Conservation (phyloP, 352 stramenopile species). For the Globisporangium apiculatum region DNA sequence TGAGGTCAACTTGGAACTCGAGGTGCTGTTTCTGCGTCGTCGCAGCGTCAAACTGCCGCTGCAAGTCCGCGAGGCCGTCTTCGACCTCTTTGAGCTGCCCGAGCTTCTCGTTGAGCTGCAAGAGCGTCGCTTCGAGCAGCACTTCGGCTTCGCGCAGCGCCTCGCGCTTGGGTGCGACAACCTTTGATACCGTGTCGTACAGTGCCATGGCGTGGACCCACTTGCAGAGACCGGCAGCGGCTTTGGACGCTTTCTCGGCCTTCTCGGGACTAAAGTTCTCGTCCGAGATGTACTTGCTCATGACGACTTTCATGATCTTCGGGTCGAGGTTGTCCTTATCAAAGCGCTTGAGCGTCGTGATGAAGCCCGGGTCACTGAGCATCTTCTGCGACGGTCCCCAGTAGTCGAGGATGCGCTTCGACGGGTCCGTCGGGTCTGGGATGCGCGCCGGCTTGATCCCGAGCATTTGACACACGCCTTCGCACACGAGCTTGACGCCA, state of each 20-base stretch:
- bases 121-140: constrained; percentile 85
- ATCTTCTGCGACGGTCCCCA: constrained; percentile 93
- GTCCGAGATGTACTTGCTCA: constrained; percentile 87
- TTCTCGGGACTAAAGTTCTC: constrained; percentile 90
- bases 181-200: constrained; percentile 92
- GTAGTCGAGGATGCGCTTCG: constrained; percentile 93
- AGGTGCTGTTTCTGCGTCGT: constrained; percentile 90
- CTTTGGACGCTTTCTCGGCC: constrained; percentile 90
- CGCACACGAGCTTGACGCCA: constrained; percentile 91
- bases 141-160: constrained; percentile 78
- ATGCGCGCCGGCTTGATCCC: constrained; percentile 90
- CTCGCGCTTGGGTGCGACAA: constrained; percentile 91
- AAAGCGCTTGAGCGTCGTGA: constrained; percentile 89
- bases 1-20: constrained; percentile 90
- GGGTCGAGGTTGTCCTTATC: constrained; percentile 86
- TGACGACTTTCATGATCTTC: constrained; percentile 87
- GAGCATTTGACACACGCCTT: constrained; percentile 93
- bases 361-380: constrained; percentile 89
- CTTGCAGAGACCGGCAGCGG: constrained; percentile 89
- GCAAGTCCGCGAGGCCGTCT: constrained; percentile 80
- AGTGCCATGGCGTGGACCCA: constrained; percentile 92
- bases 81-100: constrained; percentile 88
- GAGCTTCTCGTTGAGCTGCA: constrained; percentile 88
- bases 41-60: constrained; percentile 84
- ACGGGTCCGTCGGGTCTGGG: constrained; percentile 87